These are phyloP conservation scores for Agrostemma githago DNA, from an alignment of 148 eudicot species.

Conservation along the genomic window DNA sequence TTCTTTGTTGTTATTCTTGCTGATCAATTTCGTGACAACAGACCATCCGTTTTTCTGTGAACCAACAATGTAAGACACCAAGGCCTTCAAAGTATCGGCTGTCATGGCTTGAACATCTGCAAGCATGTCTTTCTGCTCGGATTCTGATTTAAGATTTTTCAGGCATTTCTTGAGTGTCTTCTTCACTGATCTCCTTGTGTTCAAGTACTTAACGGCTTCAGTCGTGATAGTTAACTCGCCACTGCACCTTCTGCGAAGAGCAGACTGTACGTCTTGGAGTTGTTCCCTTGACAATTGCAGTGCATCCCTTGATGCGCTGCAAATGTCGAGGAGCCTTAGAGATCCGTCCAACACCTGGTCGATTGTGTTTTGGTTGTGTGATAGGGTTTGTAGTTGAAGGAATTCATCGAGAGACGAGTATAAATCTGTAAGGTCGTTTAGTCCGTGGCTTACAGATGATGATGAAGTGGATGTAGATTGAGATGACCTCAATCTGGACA, in stretches of 20 bases:
- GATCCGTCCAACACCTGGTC: slow-evolving; percentile 8
- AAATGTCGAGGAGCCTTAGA: background rate
- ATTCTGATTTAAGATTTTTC: background rate
- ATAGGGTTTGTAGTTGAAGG: slow-evolving; percentile 21
- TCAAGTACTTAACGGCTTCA: background rate
- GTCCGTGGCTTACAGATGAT: slow-evolving; percentile 3
- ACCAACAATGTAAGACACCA: background rate
- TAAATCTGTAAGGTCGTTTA: slow-evolving; percentile 22
- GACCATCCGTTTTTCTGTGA: background rate
- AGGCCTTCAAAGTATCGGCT: background rate
- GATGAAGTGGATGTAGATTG: slow-evolving; percentile 17
- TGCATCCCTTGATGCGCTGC: background rate
- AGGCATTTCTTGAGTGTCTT: background rate
- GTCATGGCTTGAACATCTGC: background rate
- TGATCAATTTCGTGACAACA: background rate
- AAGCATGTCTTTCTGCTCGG: background rate
- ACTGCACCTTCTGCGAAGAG: background rate
- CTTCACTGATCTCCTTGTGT: background rate
- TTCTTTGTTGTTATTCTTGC: background rate
- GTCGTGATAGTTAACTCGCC: background rate
- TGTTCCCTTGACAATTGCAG: background rate
- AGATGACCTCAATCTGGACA: background rate
- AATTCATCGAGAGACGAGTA: slow-evolving; percentile 30
- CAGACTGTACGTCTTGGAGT: background rate
- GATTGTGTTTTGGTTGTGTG: background rate